These are phyloP conservation scores for Panaeolus papilionaceus DNA, from an alignment of 768 basidiomycete genomes.

Conservation along the genomic window DNA sequence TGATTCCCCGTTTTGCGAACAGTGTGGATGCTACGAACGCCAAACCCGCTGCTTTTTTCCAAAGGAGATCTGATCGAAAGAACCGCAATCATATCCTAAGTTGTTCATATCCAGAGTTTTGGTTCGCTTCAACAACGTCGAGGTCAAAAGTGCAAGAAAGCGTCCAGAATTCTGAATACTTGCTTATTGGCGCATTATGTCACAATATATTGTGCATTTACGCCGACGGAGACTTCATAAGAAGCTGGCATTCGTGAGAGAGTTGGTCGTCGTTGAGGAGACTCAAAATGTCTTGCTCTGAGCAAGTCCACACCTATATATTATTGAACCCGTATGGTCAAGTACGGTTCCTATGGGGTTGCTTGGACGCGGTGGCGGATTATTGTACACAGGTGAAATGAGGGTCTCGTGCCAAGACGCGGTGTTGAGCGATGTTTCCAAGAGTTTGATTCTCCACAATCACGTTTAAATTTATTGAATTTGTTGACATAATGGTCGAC, in stretches of 20 bases:
- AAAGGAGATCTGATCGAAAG: neutral
- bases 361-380: neutral
- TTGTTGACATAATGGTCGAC: too few relatives aligned
- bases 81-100: neutral
- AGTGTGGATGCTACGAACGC: neutral
- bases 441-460: too few relatives aligned
- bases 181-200: neutral
- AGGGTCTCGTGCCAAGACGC: too few relatives aligned
- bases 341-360: neutral
- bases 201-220: neutral
- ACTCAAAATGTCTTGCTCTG: slow-evolving; percentile 1
- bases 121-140: neutral
- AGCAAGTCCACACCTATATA: neutral
- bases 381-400: too few relatives aligned
- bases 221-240: neutral
- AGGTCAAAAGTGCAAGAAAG: neutral
- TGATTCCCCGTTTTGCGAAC: neutral
- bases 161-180: neutral
- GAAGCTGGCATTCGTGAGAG: neutral
- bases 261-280: neutral
- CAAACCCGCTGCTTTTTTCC: neutral
- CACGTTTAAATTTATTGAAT: too few relatives aligned
- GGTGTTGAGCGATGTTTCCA: too few relatives aligned
- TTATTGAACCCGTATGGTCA: neutral
- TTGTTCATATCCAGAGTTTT: neutral